Evolutionary conservation across 768 basidiomycete genomes (phyloP), one percentile per base, ranked within the genome.

Genomic region (Podaxis sp.): DNA sequence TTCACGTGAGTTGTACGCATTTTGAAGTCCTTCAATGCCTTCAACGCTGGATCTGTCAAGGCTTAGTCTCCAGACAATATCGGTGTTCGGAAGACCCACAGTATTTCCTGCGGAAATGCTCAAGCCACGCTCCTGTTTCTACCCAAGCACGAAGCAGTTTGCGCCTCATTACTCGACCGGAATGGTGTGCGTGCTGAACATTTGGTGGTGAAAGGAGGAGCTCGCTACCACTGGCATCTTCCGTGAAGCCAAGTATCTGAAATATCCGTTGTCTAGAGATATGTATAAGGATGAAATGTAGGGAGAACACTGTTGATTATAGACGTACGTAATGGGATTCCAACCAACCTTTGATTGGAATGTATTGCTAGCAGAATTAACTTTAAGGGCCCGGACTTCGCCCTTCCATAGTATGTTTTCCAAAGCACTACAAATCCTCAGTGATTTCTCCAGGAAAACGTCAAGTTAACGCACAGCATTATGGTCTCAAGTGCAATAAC

Each of bases 71-170:
- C 50, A 28, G 55, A 37, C 13, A 21, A 52, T 44, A 23, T 23
- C 18, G n/a, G 5, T 11, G 21, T 48, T 25, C 25, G 10, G 53
- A 56, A 14, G 14, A 59, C 74, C 25, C 69, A 85, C 83, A 69
- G 63, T 83, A 64, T 27, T 74, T 68, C 37, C 78, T 79, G 56
- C 76, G 79, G 63, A 80, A 90, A 56, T 90, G 82, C 3, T 77
- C 73, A 18, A 87, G 65, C 85, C 86, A 93, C 2, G 89, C 82
- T 42, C 81, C 74, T 6, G 88, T 72, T 69, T 94, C 92, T 16
- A 91, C 79, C 92, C 92, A 93, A 28, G 87, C 89, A 36, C 92
- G 82, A 51, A 93, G 78, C 3, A 93, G 78, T 67, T 80, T 87
- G 23, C 80, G 79, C 4, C 86, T 79, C 62, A 79, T 82, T 58